Conservation (phyloP, 108 stramenopile genomes). For the Fragilaria crotonensis region DNA sequence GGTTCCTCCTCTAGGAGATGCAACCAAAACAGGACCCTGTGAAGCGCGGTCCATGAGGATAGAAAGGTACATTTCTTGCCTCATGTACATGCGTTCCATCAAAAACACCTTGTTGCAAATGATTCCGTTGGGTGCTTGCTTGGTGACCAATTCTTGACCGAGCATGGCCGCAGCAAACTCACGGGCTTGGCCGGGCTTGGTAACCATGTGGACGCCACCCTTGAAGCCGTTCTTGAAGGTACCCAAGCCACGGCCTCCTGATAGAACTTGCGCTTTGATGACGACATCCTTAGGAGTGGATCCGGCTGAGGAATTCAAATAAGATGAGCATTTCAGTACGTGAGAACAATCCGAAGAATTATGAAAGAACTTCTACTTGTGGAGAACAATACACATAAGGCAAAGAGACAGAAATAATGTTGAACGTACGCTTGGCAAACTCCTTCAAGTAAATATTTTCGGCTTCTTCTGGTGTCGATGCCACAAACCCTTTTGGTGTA, state of each 20-base stretch:
- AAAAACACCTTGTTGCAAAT: conserved; percentile 63
- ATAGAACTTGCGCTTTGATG: conserved; percentile 68
- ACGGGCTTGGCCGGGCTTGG: conserved; percentile 29
- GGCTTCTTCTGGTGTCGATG: conserved; percentile 68
- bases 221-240: conserved; percentile 63
- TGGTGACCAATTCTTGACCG: conserved; percentile 61
- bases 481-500: conserved; percentile 50
- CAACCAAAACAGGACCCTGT: conserved; percentile 81
- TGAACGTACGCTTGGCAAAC: conserved; percentile 49
- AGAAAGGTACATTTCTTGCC: conserved; percentile 77
- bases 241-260: conserved; percentile 61
- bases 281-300: conserved; percentile 31
- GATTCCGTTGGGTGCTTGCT: conserved; percentile 76
- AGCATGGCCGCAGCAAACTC: conserved; percentile 50
- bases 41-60: conserved; percentile 79
- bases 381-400: too few species aligned
- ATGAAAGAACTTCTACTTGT: too few species aligned
- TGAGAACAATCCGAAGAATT: too few species aligned
- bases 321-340: too few species aligned
- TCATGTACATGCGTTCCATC: conserved; percentile 71
- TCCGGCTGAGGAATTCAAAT: too few species aligned
- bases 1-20: conserved; percentile 64
- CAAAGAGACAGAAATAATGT: too few species aligned
- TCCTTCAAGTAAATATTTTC: conserved; percentile 48
- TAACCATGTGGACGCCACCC: conserved; percentile 63